Evolutionary conservation across 2,329 filamentous ascomycete genomes (phyloP).

Genomic region (Dactylellina cionopaga): DNA sequence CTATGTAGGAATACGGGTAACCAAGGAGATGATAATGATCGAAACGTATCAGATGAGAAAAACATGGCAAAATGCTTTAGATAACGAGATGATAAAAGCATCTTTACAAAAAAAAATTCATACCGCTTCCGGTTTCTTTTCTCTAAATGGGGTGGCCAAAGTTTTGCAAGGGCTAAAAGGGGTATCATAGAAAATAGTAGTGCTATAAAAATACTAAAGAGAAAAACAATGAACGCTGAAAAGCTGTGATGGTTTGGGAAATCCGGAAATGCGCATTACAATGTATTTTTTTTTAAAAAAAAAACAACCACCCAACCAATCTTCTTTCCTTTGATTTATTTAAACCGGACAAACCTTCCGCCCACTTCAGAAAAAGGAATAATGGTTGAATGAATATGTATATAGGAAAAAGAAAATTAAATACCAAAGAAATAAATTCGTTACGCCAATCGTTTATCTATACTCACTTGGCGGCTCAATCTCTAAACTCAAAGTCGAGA

Average conservation of each 20-base stretch:
- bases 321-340: conserved; percentile 1
- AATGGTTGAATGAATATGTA: conserved; percentile 11
- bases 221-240: conserved; percentile 10
- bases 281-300: too few relatives aligned
- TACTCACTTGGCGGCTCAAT: conserved; percentile 51
- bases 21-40: conserved; percentile 8
- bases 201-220: conserved; percentile 32
- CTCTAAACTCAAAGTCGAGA: conserved; percentile 60
- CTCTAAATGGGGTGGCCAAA: background rate
- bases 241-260: conserved; percentile 14
- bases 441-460: conserved; percentile 15
- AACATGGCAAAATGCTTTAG: conserved; percentile 13
- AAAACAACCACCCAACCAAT: conserved; percentile 10
- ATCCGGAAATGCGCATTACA: background rate
- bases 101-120: too few relatives aligned
- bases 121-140: too few relatives aligned
- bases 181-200: conserved; percentile 39
- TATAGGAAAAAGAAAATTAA: conserved; percentile 14
- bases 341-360: conserved; percentile 25
- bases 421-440: background rate
- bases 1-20: background rate
- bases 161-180: background rate
- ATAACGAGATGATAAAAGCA: background rate
- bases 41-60: background rate
- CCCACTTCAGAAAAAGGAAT: conserved; percentile 17